Conservation (phyloP, 2,329 filamentous ascomycete genomes). For the Fusarium continuum region DNA sequence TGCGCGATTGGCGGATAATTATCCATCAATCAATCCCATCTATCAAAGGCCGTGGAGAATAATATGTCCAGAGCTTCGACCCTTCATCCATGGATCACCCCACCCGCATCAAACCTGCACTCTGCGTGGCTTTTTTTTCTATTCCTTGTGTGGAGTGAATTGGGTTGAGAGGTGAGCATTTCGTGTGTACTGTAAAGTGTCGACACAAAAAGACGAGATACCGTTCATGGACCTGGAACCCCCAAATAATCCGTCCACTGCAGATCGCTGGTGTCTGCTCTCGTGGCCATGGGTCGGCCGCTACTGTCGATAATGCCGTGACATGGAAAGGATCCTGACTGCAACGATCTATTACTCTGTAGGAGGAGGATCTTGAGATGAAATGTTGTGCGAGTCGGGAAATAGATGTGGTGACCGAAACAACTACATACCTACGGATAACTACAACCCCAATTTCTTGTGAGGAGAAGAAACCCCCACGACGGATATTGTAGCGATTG, state of each 20-base stretch:
- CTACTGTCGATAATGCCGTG: background rate
- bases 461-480: constrained; percentile 22
- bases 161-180: background rate
- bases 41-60: constrained; percentile 43
- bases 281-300: constrained; percentile 23
- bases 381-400: no score
- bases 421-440: no score
- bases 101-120: constrained; percentile 28
- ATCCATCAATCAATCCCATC: constrained; percentile 15
- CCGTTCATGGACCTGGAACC: constrained; percentile 22
- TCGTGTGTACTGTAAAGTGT: constrained; percentile 4
- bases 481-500: constrained; percentile 18
- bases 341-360: constrained; percentile 11
- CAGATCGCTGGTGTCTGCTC: constrained; percentile 6
- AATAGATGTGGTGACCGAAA: constrained; percentile 20
- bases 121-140: constrained; percentile 13
- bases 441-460: constrained; percentile 17
- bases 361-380: background rate
- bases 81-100: background rate
- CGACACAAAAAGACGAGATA: constrained; percentile 8
- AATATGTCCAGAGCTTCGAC: constrained; percentile 32
- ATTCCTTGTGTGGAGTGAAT: constrained; percentile 7
- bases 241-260: constrained; percentile 38
- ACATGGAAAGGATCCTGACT: background rate
- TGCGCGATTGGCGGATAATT: constrained; percentile 39